Percentiles rank a stretch among this genome's conserved stretches.
phyloP scores from a whole-genome alignment of 1,139 yeast genomes.

The Candida sanyaensis region DNA sequence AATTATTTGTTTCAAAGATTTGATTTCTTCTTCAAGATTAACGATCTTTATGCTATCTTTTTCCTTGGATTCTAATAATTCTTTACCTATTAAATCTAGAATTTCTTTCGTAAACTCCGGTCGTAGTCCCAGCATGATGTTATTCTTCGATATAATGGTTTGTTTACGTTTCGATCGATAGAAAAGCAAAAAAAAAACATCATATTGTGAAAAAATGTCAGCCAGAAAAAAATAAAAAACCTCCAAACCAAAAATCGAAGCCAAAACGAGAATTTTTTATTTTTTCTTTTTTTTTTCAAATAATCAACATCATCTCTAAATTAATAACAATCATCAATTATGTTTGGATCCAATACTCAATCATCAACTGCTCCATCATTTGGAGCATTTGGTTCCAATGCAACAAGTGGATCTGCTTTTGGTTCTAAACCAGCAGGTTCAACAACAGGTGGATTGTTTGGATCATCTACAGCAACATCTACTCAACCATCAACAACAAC shows the following conservation, averaged over 20 bases:
- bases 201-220: no score
- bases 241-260: neutral
- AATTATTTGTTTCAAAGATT: neutral
- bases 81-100: slow-evolving; percentile 2
- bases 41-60: neutral
- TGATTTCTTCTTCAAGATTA: slow-evolving; percentile 1
- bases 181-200: no score
- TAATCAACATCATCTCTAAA: neutral
- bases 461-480: slow-evolving; percentile 10
- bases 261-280: slow-evolving; percentile 2
- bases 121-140: slow-evolving; percentile 3
- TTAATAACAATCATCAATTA: slow-evolving; percentile 7
- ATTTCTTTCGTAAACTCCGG: slow-evolving; percentile 6
- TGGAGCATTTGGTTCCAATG: slow-evolving; percentile 22
- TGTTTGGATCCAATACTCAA: slow-evolving; percentile 20
- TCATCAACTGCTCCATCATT: slow-evolving; percentile 16
- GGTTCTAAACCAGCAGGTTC: slow-evolving; percentile 20
- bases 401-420: slow-evolving; percentile 17
- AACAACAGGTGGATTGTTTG: slow-evolving; percentile 16
- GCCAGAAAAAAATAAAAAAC: no score
- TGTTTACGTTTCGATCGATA: neutral
- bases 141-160: neutral
- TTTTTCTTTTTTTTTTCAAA: slow-evolving; percentile 3
- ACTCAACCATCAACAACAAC: slow-evolving; percentile 4
- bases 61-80: slow-evolving; percentile 1